Evolutionary conservation across 2,329 filamentous ascomycete genomes (phyloP).

Genomic region (Aspergillus uvarum): DNA sequence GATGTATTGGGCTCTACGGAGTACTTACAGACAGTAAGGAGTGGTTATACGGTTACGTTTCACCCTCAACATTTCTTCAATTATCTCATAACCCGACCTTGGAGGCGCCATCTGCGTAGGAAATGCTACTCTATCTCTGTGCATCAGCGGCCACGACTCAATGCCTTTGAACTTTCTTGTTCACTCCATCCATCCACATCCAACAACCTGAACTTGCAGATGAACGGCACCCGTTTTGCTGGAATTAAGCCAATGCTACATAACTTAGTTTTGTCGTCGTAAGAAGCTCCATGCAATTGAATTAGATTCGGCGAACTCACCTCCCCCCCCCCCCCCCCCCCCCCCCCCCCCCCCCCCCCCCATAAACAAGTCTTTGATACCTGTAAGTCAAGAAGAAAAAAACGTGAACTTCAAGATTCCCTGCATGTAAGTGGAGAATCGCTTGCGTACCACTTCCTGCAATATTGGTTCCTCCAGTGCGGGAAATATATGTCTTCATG

Average conservation of each 20-base stretch:
- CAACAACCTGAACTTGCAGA: neutral
- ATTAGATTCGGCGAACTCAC: neutral
- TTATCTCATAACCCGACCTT: neutral
- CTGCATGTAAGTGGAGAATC: neutral
- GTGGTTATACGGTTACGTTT: conserved; percentile 39
- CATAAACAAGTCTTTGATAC: too few species aligned
- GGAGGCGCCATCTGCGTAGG: neutral
- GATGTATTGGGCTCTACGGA: conserved; percentile 25
- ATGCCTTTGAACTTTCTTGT: neutral
- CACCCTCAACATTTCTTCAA: conserved; percentile 34
- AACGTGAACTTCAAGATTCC: neutral
- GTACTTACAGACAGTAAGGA: conserved; percentile 24
- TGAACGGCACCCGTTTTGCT: too few species aligned
- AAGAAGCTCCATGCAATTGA: neutral
- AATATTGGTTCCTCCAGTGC: neutral
- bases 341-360: too few species aligned
- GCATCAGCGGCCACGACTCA: neutral
- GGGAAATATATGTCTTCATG: neutral
- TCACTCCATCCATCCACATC: too few species aligned
- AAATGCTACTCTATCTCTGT: neutral
- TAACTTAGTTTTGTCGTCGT: too few species aligned
- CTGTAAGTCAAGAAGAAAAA: too few species aligned
- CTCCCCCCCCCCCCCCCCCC: too few species aligned
- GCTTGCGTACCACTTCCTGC: neutral
- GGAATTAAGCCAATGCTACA: too few species aligned